Conservation (phyloP, 2,329 filamentous ascomycete species). For the Byssoonygena ceratinophila region DNA sequence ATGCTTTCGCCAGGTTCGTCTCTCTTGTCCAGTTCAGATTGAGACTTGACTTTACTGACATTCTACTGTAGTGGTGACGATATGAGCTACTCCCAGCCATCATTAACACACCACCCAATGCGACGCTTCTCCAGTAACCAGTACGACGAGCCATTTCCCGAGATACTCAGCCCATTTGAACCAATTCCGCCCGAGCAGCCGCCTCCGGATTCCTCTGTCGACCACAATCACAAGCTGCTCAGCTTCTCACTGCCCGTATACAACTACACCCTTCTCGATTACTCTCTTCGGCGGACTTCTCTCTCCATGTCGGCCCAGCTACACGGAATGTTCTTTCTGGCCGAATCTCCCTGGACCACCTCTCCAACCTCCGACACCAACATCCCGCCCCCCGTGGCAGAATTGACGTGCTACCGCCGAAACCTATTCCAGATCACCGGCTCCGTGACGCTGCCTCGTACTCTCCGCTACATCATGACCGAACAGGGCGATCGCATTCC, state of each 20-base stretch:
- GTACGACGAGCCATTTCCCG: slow-evolving; percentile 42
- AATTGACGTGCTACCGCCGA: slow-evolving; percentile 88
- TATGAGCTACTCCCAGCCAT: slow-evolving; percentile 38
- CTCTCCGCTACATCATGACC: slow-evolving; percentile 66
- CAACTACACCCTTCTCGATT: slow-evolving; percentile 51
- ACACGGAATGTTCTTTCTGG: slow-evolving; percentile 59
- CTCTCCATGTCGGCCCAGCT: slow-evolving; percentile 52
- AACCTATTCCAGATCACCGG: slow-evolving; percentile 96
- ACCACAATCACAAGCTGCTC: slow-evolving; percentile 60
- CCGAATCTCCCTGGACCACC: slow-evolving; percentile 52
- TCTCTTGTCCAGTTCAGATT: background rate
- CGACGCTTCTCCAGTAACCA: slow-evolving; percentile 42
- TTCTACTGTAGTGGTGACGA: slow-evolving; percentile 40
- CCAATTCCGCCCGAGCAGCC: slow-evolving; percentile 10
- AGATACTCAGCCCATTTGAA: slow-evolving; percentile 36
- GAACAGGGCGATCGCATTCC: slow-evolving; percentile 76
- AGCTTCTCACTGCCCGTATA: slow-evolving; percentile 57
- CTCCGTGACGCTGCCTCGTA: slow-evolving; percentile 68
- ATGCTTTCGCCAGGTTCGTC: slow-evolving; percentile 49
- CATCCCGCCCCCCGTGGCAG: slow-evolving; percentile 46
- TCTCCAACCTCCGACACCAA: slow-evolving; percentile 44
- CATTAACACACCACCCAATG: slow-evolving; percentile 30
- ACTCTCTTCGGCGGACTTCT: slow-evolving; percentile 45
- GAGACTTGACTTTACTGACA: background rate
- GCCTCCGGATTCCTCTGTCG: slow-evolving; percentile 47